phyloP scores from a whole-genome alignment of 768 basidiomycete genomes.

The Rhodotorula graminis region DNA sequence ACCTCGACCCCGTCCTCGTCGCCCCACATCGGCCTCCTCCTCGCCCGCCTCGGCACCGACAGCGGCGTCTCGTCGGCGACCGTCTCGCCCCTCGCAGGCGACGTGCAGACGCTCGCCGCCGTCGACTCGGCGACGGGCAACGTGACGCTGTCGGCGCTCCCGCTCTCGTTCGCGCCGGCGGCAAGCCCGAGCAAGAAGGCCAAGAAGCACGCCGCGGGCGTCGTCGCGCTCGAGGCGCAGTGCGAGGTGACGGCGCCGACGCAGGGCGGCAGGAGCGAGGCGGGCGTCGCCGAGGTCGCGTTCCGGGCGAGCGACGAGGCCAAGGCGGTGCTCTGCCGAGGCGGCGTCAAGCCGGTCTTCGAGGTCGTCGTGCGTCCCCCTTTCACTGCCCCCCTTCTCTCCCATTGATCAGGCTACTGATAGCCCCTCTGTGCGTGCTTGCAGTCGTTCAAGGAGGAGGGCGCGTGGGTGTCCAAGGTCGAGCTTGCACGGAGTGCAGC shows the following conservation, averaged over 20 bases:
- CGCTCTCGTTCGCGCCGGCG: constrained; percentile 11
- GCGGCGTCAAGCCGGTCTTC: constrained; percentile 37
- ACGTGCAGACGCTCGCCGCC: constrained; percentile 26
- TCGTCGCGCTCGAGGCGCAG: constrained; percentile 29
- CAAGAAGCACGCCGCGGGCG: constrained; percentile 17
- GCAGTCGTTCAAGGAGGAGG: constrained; percentile 33
- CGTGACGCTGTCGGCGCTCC: constrained; percentile 23
- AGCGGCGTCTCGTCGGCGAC: constrained; percentile 29
- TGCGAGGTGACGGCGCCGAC: constrained; percentile 20
- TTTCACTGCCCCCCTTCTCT: neutral
- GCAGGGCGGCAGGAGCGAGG: constrained; percentile 7
- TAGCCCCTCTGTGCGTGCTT: no score
- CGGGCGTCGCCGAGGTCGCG: constrained; percentile 13
- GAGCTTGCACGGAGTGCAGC: constrained; percentile 22
- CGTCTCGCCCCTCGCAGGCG: constrained; percentile 17
- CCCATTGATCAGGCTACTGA: no score
- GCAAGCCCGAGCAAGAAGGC: constrained; percentile 8
- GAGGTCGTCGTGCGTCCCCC: constrained; percentile 24
- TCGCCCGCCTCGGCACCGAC: constrained; percentile 37
- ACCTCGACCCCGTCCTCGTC: constrained; percentile 10
- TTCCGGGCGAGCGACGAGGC: constrained; percentile 24
- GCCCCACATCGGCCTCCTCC: constrained; percentile 22
- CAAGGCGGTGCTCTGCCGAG: constrained; percentile 20
- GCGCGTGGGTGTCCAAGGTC: constrained; percentile 18
- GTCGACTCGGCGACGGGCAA: constrained; percentile 32